Evolutionary conservation across 306 rosid species (phyloP), one percentile per base, ranked within the genome.

Genomic region (Betula pendula): DNA sequence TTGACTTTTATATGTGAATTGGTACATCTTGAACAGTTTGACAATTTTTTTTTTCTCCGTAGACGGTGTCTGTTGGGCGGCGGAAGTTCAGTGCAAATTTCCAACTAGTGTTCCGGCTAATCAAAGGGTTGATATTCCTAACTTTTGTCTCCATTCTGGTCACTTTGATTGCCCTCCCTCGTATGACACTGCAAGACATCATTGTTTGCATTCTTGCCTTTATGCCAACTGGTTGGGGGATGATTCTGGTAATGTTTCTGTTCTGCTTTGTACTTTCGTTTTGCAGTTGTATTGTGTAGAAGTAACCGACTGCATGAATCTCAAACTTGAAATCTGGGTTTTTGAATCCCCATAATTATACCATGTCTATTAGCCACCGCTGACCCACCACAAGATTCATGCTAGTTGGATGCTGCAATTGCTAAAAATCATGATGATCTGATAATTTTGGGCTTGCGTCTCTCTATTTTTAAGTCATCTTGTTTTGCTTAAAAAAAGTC

Each of bases 201-300:
- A 35, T 95, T 81, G 98, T 95, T 45, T 95, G 97, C 87, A 89
- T 90, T 79, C 98, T 95, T 80, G 98, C 98, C 79, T 95, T 95
- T 87, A 89, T 92, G 97, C 98, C 98, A 20, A 92, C 98, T 48
- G 98, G 98, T 63, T 95, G 98, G 98, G 98, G 98, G 48, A 85
- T 95, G 86, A 91, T 95, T 84, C 85, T 89, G 96, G 98, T 95
- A 56, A 79, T n/a, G 63, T 25, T 72, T 75, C 73, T 9, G 4
- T 49, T 77, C 47, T n/a, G n/a, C n/a, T 19, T 8, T 51, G 1
- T 59, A 6, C 58, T 11, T 48, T 59, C 17, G 2, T 35, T 27
- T 50, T 66, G 24, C 16, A 59, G 25, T 58, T 29, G 25, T 60
- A 8, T 20, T 35, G 17, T 51, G 76, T 59, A 29, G 17, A 16